A percentile compares a stretch with the other conserved stretches of the same genome.
phyloP scores from a whole-genome alignment of 495 filamentous ascomycete species.

The Penicillium steckii region DNA sequence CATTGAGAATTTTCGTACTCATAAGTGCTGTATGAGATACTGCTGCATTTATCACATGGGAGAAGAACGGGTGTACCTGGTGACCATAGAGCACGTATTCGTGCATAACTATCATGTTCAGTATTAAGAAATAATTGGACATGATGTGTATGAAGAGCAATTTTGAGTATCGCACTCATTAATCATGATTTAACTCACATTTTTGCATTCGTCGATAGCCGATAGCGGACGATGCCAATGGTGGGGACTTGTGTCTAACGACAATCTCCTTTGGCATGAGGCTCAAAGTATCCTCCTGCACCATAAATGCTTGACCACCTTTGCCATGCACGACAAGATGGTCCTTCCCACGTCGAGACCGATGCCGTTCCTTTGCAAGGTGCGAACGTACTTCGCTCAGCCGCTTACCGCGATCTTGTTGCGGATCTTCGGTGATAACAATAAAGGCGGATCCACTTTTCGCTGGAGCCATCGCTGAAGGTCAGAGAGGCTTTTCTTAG shows the following conservation, averaged over 20 bases:
- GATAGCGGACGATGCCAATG: constrained; percentile 5
- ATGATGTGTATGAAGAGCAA: too few species aligned
- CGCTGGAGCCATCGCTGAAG: neutral
- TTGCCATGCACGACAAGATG: neutral
- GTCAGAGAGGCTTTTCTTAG: neutral
- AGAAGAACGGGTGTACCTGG: constrained; percentile 16
- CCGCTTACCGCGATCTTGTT: constrained; percentile 11
- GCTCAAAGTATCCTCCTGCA: neutral
- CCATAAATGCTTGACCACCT: neutral
- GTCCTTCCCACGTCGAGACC: neutral
- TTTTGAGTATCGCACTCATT: too few species aligned
- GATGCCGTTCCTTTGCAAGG: constrained; percentile 3
- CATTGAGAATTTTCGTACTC: constrained; percentile 21
- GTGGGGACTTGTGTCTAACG: neutral
- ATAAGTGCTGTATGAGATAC: constrained; percentile 15
- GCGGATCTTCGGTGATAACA: constrained; percentile 17
- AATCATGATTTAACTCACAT: constrained; percentile 3
- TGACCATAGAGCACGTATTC: constrained; percentile 16
- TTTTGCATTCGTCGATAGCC: constrained; percentile 5
- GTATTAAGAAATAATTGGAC: neutral
- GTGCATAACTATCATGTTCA: constrained; percentile 9
- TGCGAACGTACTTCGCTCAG: constrained; percentile 15
- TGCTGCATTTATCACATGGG: constrained; percentile 5
- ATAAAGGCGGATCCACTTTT: constrained; percentile 12
- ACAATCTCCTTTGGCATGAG: constrained; percentile 1